Evolutionary conservation across 83 land plant species (phyloP).

Genomic region (Thuja plicata): DNA sequence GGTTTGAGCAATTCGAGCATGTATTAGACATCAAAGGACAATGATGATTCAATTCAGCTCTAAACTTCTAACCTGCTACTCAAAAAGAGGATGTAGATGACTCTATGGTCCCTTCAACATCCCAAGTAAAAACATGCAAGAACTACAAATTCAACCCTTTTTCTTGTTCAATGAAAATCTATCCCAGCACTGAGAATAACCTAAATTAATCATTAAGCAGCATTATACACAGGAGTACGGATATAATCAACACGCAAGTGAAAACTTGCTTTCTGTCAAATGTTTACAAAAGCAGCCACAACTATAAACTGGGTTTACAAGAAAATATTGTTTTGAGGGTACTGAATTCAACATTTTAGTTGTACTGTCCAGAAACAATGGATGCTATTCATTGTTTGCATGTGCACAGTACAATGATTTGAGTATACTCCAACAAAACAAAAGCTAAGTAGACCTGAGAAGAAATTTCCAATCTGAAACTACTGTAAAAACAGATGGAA

Average conservation of each 20-base stretch:
- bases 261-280: neutral
- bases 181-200: neutral
- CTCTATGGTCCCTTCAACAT: neutral
- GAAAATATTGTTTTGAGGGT: neutral
- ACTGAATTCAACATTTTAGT: neutral
- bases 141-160: neutral
- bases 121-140: neutral
- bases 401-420: neutral
- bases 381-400: neutral
- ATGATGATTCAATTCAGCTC: neutral
- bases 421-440: neutral
- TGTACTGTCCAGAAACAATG: neutral
- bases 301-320: neutral
- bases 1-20: neutral
- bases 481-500: too few relatives aligned
- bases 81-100: neutral
- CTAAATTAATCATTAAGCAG: neutral
- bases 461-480: neutral
- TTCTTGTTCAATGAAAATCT: neutral
- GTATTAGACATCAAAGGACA: neutral
- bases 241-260: neutral
- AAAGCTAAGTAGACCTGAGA: neutral
- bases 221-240: neutral
- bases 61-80: neutral
- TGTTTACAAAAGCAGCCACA: neutral